These are phyloP conservation scores for Wickerhamiella bombiphila DNA, from an alignment of 805 yeast genomes.

Conservation along the genomic window DNA sequence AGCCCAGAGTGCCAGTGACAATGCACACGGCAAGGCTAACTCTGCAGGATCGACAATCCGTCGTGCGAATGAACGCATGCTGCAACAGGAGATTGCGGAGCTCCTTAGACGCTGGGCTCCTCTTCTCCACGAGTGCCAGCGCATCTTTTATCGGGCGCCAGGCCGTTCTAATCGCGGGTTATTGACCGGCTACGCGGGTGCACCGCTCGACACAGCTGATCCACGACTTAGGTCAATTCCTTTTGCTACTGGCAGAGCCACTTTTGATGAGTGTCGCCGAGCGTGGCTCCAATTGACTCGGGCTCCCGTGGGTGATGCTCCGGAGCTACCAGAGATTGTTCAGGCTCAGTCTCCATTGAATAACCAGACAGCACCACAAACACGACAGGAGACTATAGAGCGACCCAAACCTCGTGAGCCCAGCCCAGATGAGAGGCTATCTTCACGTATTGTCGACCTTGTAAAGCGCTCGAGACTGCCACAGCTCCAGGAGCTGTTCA, in stretches of 20 bases:
- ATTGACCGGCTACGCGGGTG: constrained; percentile 47
- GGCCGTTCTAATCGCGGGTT: constrained; percentile 54
- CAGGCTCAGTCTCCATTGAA: constrained; percentile 14
- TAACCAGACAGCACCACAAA: constrained; percentile 5
- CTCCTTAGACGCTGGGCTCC: constrained; percentile 51
- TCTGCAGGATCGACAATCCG: constrained; percentile 89
- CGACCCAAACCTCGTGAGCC: constrained; percentile 14
- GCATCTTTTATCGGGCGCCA: constrained; percentile 67
- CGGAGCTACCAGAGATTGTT: constrained; percentile 28
- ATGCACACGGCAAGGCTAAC: constrained; percentile 85
- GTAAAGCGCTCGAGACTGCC: constrained; percentile 70
- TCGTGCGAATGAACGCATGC: constrained; percentile 76
- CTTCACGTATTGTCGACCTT: constrained; percentile 41
- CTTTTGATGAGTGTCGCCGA: constrained; percentile 59
- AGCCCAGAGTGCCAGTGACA: constrained; percentile 83
- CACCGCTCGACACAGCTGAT: constrained; percentile 43
- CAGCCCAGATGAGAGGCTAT: constrained; percentile 26
- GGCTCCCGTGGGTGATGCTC: constrained; percentile 39
- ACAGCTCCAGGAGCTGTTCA: constrained; percentile 45
- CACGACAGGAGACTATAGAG: not conserved
- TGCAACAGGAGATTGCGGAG: constrained; percentile 62
- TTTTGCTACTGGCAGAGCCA: constrained; percentile 80
- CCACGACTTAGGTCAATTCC: constrained; percentile 58
- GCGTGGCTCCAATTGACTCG: constrained; percentile 74
- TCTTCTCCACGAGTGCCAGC: constrained; percentile 41